Percentiles rank a stretch among this genome's conserved stretches.
Evolutionary conservation across 257 asterid species (phyloP).

Genomic region (Eucommia ulmoides): DNA sequence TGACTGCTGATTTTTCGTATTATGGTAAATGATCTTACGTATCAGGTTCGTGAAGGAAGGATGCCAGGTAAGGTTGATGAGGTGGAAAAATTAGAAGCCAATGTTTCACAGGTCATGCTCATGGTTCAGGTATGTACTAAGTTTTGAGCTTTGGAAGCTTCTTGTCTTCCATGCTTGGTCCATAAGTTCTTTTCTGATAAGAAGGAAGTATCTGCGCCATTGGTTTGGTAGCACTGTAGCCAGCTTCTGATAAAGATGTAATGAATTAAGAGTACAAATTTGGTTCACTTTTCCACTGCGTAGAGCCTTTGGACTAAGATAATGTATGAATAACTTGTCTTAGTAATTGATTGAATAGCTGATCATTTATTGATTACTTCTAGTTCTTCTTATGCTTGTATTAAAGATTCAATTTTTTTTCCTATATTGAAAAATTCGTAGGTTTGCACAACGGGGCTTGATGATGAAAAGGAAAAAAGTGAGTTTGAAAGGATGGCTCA

Average conservation of each 20-base stretch:
- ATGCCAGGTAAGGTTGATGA: conserved; percentile 26
- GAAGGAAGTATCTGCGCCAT: background rate
- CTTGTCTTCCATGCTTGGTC: conserved; percentile 4
- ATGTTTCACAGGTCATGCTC: conserved; percentile 75
- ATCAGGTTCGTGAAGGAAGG: conserved; percentile 95
- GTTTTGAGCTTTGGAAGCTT: conserved; percentile 6
- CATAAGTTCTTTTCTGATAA: background rate
- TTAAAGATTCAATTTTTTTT: background rate
- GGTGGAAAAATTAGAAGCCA: conserved; percentile 30
- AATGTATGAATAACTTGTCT: too few species aligned
- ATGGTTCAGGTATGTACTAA: conserved; percentile 69
- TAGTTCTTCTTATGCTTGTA: background rate
- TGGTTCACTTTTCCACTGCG: background rate
- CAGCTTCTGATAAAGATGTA: background rate
- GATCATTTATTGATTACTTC: background rate
- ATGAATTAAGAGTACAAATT: background rate
- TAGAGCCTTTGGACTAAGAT: too few species aligned
- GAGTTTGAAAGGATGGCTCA: conserved; percentile 63
- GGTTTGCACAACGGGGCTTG: conserved; percentile 60
- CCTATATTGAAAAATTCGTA: conserved; percentile 6
- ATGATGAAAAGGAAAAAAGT: conserved; percentile 40
- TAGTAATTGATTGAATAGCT: background rate
- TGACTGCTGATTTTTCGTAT: too few species aligned
- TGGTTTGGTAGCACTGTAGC: background rate
- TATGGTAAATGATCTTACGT: conserved; percentile 6